Evolutionary conservation across 257 asterid species (phyloP), one percentile per base, ranked within the genome.

Genomic region (Solanum tarapatanum): DNA sequence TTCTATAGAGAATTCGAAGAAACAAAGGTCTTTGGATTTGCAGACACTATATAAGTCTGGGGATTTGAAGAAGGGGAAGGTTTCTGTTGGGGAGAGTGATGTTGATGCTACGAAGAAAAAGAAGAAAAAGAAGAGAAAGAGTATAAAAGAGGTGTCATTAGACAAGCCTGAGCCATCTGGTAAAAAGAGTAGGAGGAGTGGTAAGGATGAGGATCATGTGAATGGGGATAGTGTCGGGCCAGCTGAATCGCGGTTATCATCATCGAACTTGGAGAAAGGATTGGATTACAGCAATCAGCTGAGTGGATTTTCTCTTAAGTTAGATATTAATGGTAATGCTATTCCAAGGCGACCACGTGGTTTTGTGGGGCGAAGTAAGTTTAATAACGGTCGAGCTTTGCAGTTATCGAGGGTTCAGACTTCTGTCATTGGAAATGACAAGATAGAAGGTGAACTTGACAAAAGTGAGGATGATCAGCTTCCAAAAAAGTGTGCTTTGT

Each of bases 261-360:
- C 89, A 37, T 80, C 90, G 12, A 93, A 90, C 51, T 89, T 84
- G 68, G 86, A 87, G 75, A 85, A 90, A n/a, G 92, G 90, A 43
- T 86, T 88, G 28, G 89, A 74, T 83, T 89, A 84, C 88, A 86
- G 87, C 86, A 91, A 91, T 64, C 93, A 88, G 74, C 77, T 91
- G 88, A 92, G 88, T 89, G 95, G 95, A 41, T 85, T 90, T 88
- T 89, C 98, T 10, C 88, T 95, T 87, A 87, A 90, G 86, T 90
- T 97, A 90, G 93, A 89, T 88, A 94, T 86, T 30, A 91, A 89
- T 88, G 98, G 94, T 35, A 92, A 90, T 87, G 87, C 89, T 74
- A 92, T 97, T 84, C 99, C 99, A 23, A 95, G 91, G 92, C 94
- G 98, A 10, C 99, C 98, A 11, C 95, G 98, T 88, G 98, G 98